These are phyloP conservation scores for Phytopythium oedochilum DNA, from an alignment of 352 stramenopile species.

Conservation along the genomic window DNA sequence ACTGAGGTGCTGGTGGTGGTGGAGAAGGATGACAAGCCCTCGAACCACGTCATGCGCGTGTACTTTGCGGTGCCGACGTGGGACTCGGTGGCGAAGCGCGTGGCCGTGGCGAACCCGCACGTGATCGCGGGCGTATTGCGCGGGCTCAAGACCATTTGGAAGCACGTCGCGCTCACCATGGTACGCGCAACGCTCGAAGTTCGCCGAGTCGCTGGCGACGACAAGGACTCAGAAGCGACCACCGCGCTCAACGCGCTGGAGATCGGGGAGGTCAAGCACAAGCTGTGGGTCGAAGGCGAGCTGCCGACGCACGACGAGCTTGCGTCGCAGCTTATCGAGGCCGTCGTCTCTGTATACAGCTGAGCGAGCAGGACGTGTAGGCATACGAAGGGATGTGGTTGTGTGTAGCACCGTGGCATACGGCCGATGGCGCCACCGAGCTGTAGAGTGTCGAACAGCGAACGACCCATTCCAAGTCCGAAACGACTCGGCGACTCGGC, in stretches of 20 bases:
- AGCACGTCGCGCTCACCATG: constrained; percentile 39
- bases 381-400: too few species aligned
- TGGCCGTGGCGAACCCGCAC: constrained; percentile 27
- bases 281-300: constrained; percentile 32
- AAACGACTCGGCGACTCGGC: too few species aligned
- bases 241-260: constrained; percentile 15
- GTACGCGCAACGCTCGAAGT: constrained; percentile 22
- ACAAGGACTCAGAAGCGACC: background rate
- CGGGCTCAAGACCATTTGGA: constrained; percentile 53
- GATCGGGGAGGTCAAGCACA: constrained; percentile 20
- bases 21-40: constrained; percentile 24
- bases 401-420: background rate
- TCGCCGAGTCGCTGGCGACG: background rate
- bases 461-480: too few species aligned
- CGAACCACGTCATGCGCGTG: constrained; percentile 31
- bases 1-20: constrained; percentile 41
- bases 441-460: too few species aligned
- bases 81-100: background rate
- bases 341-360: constrained; percentile 34
- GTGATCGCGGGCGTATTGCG: constrained; percentile 36
- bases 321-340: constrained; percentile 41
- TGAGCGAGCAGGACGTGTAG: background rate
- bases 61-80: constrained; percentile 22
- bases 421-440: too few species aligned
- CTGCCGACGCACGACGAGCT: constrained; percentile 61